phyloP scores from a whole-genome alignment of 768 basidiomycete species.

The Termitomyces sp. region DNA sequence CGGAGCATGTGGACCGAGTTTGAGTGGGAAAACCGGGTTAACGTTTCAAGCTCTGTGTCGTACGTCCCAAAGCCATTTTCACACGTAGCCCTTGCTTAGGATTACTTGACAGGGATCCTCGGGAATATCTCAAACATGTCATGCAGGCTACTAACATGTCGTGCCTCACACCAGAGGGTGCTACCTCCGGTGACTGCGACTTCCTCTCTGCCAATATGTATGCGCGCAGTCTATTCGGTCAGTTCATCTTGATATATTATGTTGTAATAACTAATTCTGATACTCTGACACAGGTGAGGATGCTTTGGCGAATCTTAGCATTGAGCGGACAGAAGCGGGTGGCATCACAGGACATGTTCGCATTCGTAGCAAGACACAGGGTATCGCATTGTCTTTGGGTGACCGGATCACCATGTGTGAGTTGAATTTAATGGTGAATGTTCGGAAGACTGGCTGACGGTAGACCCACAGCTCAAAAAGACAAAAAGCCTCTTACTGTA shows the following conservation, averaged over 20 bases:
- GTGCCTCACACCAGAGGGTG: constrained; percentile 93
- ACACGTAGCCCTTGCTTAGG: neutral
- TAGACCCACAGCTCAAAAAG: constrained; percentile 34
- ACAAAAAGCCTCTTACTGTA: constrained; percentile 34
- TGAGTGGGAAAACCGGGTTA: constrained; percentile 99
- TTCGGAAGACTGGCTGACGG: neutral
- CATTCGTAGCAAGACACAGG: constrained; percentile 96
- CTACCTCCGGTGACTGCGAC: constrained; percentile 92
- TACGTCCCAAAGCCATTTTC: constrained; percentile 36
- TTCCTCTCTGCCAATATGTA: constrained; percentile 98
- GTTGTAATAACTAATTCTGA: neutral
- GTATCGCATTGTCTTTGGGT: constrained; percentile 92
- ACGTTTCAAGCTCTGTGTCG: constrained; percentile 82
- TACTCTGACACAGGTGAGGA: constrained; percentile 71
- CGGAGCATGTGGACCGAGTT: constrained; percentile 99
- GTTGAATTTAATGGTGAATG: constrained; percentile 15
- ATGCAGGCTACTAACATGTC: constrained; percentile 99
- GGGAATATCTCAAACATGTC: constrained; percentile 88
- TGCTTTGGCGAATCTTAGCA: constrained; percentile 90
- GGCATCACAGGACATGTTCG: constrained; percentile 90
- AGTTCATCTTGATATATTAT: constrained; percentile 25
- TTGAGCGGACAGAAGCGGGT: constrained; percentile 83
- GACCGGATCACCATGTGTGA: constrained; percentile 75
- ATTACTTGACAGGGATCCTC: constrained; percentile 58
- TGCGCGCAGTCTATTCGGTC: constrained; percentile 90